These are phyloP conservation scores for Lentinula novae-zelandiae DNA, from an alignment of 1,284 basidiomycete genomes.

Conservation along the genomic window DNA sequence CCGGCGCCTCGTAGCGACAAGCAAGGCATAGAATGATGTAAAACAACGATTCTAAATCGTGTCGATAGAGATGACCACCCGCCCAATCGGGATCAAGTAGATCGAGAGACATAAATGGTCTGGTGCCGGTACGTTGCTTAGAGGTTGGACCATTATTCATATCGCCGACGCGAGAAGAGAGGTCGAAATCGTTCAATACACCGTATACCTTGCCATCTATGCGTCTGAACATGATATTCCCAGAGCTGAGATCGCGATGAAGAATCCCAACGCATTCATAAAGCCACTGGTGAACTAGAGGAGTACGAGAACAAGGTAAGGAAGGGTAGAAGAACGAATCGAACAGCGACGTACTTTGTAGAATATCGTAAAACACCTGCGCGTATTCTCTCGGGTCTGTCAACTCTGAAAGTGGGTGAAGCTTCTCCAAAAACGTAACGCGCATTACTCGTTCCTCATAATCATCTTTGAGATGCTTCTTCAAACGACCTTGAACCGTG, in stretches of 20 bases:
- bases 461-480: not conserved
- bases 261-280: not conserved
- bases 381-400: not conserved
- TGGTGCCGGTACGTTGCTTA: not conserved
- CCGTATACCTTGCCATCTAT: not conserved
- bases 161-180: not conserved
- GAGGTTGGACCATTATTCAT: not conserved
- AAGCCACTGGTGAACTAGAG: constrained; percentile 6
- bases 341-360: not conserved
- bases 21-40: constrained; percentile 2
- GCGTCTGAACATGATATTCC: constrained; percentile 5
- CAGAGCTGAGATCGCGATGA: constrained; percentile 9
- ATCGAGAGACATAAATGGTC: constrained; percentile 4
- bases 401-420: constrained; percentile 1
- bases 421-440: not conserved
- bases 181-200: constrained; percentile 10
- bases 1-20: not conserved
- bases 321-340: not conserved
- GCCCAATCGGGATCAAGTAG: not conserved
- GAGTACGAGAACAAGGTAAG: not conserved
- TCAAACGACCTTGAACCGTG: not conserved
- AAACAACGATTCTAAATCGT: constrained; percentile 9
- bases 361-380: constrained; percentile 8
- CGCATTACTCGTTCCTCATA: constrained; percentile 10
- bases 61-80: not conserved